Evolutionary conservation across 1,139 yeast species (phyloP), one percentile per base, ranked within the genome.

Genomic region (Lodderomyces oxycetoniae): DNA sequence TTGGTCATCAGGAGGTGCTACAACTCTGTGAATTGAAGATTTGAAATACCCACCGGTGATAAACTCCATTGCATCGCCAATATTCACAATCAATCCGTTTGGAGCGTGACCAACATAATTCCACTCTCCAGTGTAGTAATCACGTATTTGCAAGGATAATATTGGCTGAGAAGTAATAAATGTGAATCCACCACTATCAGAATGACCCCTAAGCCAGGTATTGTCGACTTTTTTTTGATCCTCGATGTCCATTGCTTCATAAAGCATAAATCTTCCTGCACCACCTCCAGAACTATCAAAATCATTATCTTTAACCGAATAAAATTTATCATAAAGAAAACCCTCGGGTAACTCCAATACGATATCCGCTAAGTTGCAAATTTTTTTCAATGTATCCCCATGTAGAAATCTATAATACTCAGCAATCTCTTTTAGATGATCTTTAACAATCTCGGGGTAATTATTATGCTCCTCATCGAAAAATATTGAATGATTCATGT

Each of bases 191-290:
- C 69, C 60, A 26, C 65, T 60, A 48, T 72, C 77, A 10, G 74
- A 64, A 40, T 71, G 77, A 1, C 77, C 77, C 37, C 77, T 54
- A 19, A 71, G 52, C 71, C 71, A 69, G 8, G 68, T 69, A 15
- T 57, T 54, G 12, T 57, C 54, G 0, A 64, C 59, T 33, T 52
- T 50, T 20, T 37, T 36, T 22, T 40, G 44, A 30, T 58, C 62
- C 19, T 54, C 54, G 3, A 52, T 46, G 7, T 50, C 43, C 58
- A 59, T 52, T 11, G 48, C 51, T 35, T 57, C 59, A 37, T 58
- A 59, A 28, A 17, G 31, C 64, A 59, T 59, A 31, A 59, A 56
- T 37, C 65, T 45, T 4, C 64, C 65, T 30, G 53, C 55, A 2
- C 64, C 65, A 26, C 50, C 50, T 2, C 63, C 63, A 3, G 62